Evolutionary conservation across 495 filamentous ascomycete species (phyloP).

Genomic region (Penicillium cosmopolitanum): DNA sequence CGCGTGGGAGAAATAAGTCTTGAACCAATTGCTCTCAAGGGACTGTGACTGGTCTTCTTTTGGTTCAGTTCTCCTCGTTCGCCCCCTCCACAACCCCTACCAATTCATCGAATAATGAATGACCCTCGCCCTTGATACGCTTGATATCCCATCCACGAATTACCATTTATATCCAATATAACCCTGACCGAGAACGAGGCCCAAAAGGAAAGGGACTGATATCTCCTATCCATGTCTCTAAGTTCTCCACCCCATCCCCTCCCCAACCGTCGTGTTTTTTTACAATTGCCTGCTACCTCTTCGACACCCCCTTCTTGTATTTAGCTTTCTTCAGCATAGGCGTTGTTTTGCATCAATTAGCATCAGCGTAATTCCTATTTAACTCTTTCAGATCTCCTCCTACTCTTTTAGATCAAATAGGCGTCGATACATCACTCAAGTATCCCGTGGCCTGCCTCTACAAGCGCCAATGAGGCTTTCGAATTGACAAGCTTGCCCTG

Average conservation of each 20-base stretch:
- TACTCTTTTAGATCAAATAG: neutral
- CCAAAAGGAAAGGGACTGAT: constrained; percentile 14
- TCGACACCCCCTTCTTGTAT: constrained; percentile 23
- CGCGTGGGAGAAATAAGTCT: neutral
- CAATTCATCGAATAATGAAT: constrained; percentile 13
- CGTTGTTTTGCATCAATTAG: constrained; percentile 40
- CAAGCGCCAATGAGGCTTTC: neutral
- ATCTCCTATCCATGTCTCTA: constrained; percentile 12
- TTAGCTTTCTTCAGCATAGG: constrained; percentile 36
- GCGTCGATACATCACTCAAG: neutral
- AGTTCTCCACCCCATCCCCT: constrained; percentile 10
- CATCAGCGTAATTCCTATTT: constrained; percentile 35
- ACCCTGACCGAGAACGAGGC: constrained; percentile 3
- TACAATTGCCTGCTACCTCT: constrained; percentile 4
- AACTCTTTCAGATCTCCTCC: neutral
- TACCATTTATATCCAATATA: constrained; percentile 3
- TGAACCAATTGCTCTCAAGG: neutral
- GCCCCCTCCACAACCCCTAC: neutral
- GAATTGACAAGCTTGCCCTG: too few relatives aligned
- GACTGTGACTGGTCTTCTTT: neutral
- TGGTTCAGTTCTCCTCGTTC: neutral
- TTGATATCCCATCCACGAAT: constrained; percentile 7
- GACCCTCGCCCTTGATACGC: constrained; percentile 7
- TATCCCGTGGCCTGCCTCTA: neutral
- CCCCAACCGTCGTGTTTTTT: constrained; percentile 4